Percentiles rank a stretch among this genome's conserved stretches.
phyloP scores from a whole-genome alignment of 2,329 filamentous ascomycete genomes.

The Aspergillus piperis region DNA sequence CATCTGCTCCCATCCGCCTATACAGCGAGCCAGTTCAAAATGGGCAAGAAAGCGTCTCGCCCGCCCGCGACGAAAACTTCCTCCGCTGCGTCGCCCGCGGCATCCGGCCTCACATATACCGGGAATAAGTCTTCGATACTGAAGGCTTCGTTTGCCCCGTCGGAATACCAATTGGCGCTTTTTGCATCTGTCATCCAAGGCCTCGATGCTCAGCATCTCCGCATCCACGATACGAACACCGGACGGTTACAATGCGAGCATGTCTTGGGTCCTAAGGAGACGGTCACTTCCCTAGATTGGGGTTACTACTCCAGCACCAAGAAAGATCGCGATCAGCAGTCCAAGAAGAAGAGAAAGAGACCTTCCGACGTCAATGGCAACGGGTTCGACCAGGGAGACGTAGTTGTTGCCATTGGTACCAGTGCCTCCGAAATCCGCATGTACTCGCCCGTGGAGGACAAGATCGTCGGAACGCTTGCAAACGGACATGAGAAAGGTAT shows the following conservation, averaged over 20 bases:
- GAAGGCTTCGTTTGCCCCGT: slow-evolving; percentile 53
- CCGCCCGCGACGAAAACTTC: slow-evolving; percentile 47
- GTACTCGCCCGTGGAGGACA: slow-evolving; percentile 52
- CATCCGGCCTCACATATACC: slow-evolving; percentile 38
- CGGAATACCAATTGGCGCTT: slow-evolving; percentile 52
- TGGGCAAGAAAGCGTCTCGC: slow-evolving; percentile 50
- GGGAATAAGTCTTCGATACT: slow-evolving; percentile 51
- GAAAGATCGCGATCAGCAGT: slow-evolving; percentile 40
- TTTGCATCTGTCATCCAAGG: slow-evolving; percentile 58
- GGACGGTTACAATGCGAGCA: slow-evolving; percentile 54
- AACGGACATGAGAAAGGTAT: slow-evolving; percentile 52
- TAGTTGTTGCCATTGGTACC: slow-evolving; percentile 53
- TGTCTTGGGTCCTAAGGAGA: slow-evolving; percentile 48
- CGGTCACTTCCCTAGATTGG: slow-evolving; percentile 54
- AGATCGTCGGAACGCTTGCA: slow-evolving; percentile 46
- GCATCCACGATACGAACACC: slow-evolving; percentile 54
- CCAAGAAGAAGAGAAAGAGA: slow-evolving; percentile 56
- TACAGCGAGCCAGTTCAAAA: slow-evolving; percentile 29
- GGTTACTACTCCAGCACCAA: slow-evolving; percentile 44
- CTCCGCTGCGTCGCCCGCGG: slow-evolving; percentile 43
- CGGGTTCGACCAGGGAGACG: slow-evolving; percentile 41
- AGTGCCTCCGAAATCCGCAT: slow-evolving; percentile 52
- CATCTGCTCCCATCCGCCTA: slow-evolving; percentile 3
- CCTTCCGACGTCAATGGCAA: slow-evolving; percentile 45
- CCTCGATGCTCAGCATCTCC: slow-evolving; percentile 54